phyloP scores from a whole-genome alignment of 1,284 basidiomycete species.

The Megacollybia platyphylla region DNA sequence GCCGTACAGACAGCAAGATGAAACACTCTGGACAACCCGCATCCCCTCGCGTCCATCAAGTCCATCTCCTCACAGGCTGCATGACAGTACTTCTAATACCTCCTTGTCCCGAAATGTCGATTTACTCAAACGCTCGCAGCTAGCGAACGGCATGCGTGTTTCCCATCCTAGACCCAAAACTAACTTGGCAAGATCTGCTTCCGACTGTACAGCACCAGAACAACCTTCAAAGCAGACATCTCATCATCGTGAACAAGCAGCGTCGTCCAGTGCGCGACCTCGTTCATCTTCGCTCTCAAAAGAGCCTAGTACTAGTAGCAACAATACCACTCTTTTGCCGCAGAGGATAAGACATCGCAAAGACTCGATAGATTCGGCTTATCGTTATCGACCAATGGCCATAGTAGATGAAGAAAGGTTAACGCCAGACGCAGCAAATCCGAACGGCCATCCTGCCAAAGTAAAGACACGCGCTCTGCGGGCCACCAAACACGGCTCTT shows the following conservation, averaged over 20 bases:
- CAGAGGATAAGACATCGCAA: constrained; percentile 9
- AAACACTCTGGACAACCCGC: neutral
- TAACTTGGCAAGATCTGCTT: constrained; percentile 17
- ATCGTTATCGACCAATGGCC: constrained; percentile 9
- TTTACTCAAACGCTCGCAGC: too few species aligned
- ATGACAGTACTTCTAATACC: too few species aligned
- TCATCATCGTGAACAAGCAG: neutral
- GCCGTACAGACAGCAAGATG: neutral
- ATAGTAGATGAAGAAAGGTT: constrained; percentile 9
- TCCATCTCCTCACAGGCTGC: neutral
- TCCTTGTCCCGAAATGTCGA: neutral
- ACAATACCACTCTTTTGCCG: constrained; percentile 2
- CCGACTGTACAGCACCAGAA: neutral
- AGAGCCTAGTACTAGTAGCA: neutral
- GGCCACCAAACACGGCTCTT: constrained; percentile 45
- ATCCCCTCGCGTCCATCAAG: neutral
- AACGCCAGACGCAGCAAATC: neutral
- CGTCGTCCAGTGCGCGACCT: neutral
- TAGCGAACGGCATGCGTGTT: constrained; percentile 1
- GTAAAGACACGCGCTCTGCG: constrained; percentile 17
- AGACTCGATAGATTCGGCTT: constrained; percentile 10
- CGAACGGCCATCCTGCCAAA: constrained; percentile 2
- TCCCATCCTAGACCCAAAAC: constrained; percentile 2
- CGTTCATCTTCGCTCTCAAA: neutral
- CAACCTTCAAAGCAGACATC: neutral